Conservation (phyloP, 2,329 filamentous ascomycete genomes). For the Penicillium olsonii region DNA sequence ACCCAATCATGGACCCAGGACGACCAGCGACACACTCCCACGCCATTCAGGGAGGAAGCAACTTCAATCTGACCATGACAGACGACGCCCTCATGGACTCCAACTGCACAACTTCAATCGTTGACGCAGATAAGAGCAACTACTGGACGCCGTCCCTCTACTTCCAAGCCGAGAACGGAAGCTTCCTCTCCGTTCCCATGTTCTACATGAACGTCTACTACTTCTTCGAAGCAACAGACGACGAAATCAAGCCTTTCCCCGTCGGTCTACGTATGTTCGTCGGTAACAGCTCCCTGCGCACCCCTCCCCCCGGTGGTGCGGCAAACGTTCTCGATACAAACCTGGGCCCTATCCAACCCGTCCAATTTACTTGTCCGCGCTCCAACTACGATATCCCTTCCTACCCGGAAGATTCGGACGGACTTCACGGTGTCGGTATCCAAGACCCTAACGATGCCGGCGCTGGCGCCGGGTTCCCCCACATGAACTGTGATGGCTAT, state of each 20-base stretch:
- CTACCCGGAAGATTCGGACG: slow-evolving; percentile 14
- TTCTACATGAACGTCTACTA: slow-evolving; percentile 66
- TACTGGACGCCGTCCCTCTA: slow-evolving; percentile 78
- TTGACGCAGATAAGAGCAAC: slow-evolving; percentile 69
- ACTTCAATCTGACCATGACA: slow-evolving; percentile 63
- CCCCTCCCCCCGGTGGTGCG: slow-evolving; percentile 53
- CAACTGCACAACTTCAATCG: slow-evolving; percentile 69
- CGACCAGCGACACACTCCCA: slow-evolving; percentile 64
- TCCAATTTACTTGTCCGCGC: slow-evolving; percentile 18
- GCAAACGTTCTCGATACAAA: slow-evolving; percentile 27
- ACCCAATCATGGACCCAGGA: slow-evolving; percentile 70
- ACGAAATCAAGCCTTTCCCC: slow-evolving; percentile 70
- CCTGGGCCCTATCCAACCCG: slow-evolving; percentile 15
- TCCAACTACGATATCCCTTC: slow-evolving; percentile 14
- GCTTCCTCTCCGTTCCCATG: slow-evolving; percentile 63
- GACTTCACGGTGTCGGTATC: slow-evolving; percentile 17
- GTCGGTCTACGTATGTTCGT: slow-evolving; percentile 70
- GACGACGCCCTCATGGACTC: slow-evolving; percentile 63
- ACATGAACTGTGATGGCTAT: slow-evolving; percentile 20
- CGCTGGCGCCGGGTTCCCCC: slow-evolving; percentile 17
- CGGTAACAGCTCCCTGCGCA: slow-evolving; percentile 52
- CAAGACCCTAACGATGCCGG: slow-evolving; percentile 16
- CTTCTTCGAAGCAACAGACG: slow-evolving; percentile 56
- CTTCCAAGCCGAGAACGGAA: slow-evolving; percentile 64
- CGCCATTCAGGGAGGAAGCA: slow-evolving; percentile 69